A percentile compares a stretch with the other conserved stretches of the same genome.
These are phyloP conservation scores for Citeromyces hawaiiensis DNA, from an alignment of 1,139 yeast genomes.

Conservation along the genomic window DNA sequence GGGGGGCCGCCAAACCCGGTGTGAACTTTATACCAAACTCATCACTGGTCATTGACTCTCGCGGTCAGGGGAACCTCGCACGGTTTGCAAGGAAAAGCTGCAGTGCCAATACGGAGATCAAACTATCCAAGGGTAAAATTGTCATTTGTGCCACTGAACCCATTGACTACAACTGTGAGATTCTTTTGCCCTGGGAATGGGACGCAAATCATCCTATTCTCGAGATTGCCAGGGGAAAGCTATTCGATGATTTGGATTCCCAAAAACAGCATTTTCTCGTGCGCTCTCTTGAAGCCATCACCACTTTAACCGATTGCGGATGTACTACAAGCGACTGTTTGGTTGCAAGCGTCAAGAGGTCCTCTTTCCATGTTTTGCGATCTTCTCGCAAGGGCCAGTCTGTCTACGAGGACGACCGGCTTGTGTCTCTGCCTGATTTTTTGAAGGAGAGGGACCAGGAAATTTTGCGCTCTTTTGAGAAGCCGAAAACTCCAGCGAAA, in stretches of 20 bases:
- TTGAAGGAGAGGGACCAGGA: background rate
- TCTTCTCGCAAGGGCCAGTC: slow-evolving; percentile 31
- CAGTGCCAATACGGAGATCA: slow-evolving; percentile 59
- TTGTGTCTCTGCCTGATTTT: background rate
- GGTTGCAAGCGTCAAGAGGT: slow-evolving; percentile 47
- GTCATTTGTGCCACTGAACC: slow-evolving; percentile 44
- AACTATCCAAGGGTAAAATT: slow-evolving; percentile 42
- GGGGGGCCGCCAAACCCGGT: slow-evolving; percentile 79
- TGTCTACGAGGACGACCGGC: background rate
- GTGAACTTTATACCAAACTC: slow-evolving; percentile 40
- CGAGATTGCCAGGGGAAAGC: slow-evolving; percentile 27
- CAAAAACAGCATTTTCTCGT: slow-evolving; percentile 40
- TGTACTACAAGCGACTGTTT: slow-evolving; percentile 39
- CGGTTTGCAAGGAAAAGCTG: slow-evolving; percentile 72
- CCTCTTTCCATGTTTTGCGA: slow-evolving; percentile 41
- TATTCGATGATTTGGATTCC: slow-evolving; percentile 34
- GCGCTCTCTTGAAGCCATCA: slow-evolving; percentile 45
- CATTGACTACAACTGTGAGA: slow-evolving; percentile 49
- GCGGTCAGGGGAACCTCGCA: slow-evolving; percentile 66
- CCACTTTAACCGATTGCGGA: slow-evolving; percentile 64
- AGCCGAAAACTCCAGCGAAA: background rate
- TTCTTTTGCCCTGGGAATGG: slow-evolving; percentile 85
- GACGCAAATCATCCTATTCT: slow-evolving; percentile 64
- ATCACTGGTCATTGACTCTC: slow-evolving; percentile 62
- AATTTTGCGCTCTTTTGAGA: background rate